These are phyloP conservation scores for Paramecium octaurelia DNA, from an alignment of 73 alveolate genomes.

Conservation along the genomic window DNA sequence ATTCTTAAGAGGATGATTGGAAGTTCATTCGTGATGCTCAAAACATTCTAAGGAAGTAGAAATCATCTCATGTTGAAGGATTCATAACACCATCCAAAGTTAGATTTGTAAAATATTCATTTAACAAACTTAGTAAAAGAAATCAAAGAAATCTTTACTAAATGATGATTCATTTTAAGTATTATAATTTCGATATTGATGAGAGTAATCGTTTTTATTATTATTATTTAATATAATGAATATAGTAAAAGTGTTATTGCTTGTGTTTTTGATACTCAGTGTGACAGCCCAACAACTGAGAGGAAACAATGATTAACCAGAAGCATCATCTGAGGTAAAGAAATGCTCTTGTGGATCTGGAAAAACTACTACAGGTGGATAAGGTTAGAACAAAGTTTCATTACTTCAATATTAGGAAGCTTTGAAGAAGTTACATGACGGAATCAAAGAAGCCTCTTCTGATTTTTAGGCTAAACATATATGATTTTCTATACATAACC, in stretches of 20 bases:
- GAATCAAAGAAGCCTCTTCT: not conserved
- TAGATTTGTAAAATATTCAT: not conserved
- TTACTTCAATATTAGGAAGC: not conserved
- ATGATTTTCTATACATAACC: not conserved
- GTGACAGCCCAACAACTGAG: not conserved
- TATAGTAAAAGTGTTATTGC: not conserved
- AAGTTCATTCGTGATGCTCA: not conserved
- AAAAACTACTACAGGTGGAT: not conserved
- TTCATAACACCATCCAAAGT: not conserved
- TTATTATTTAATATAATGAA: not conserved
- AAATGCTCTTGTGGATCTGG: constrained; percentile 3
- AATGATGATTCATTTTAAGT: not conserved
- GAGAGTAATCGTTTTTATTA: not conserved
- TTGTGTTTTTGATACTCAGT: not conserved
- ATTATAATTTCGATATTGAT: not conserved
- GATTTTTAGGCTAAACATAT: not conserved
- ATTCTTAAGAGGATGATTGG: not conserved
- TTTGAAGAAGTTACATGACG: not conserved
- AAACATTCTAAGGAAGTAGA: not conserved
- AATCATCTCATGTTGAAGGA: not conserved
- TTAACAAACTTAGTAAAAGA: not conserved
- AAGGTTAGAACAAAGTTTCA: not conserved
- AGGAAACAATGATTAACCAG: not conserved
- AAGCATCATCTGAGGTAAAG: not conserved
- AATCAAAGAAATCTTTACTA: not conserved